phyloP scores from a whole-genome alignment of 176 grass and related monocot genomes.

The Sorghum bicolor region Sorghum_bicolor_NCBIv3 NC_012878.2:14472501-14473000 shows the following conservation, averaged over 20 bases:
- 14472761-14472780: not conserved
- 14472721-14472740: not conserved
- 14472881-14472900: slow-evolving; percentile 82
- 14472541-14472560: not conserved
- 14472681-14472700: not conserved
- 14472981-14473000: not conserved
- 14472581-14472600: not conserved
- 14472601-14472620: not conserved
- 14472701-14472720: not conserved
- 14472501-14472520: not conserved
- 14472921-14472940: slow-evolving; percentile 91
- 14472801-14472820: slow-evolving; percentile 26
- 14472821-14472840: slow-evolving; percentile 37
- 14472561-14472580: not conserved
- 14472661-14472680: not conserved
- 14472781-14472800: not conserved
- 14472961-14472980: not conserved
- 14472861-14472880: slow-evolving; percentile 54
- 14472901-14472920: slow-evolving; percentile 81
- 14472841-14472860: slow-evolving; percentile 91
- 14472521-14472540: not conserved
- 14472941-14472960: not conserved
- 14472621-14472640: not conserved
- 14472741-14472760: not conserved
- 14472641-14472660: not conserved